These are phyloP conservation scores for Fusarium subtropicale DNA, from an alignment of 2,329 filamentous ascomycete species.

Conservation along the genomic window DNA sequence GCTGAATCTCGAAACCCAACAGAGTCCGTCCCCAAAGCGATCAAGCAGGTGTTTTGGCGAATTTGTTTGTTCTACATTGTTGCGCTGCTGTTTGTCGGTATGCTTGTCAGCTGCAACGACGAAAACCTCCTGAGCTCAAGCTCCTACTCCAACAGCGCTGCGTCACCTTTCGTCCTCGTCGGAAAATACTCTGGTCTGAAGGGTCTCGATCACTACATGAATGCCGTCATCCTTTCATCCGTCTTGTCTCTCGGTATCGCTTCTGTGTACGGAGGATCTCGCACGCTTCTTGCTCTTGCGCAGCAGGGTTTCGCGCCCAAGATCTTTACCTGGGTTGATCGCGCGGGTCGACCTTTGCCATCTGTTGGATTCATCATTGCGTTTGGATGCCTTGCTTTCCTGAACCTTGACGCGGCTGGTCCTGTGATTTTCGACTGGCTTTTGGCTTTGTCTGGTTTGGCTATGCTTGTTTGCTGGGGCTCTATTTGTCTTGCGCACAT, in stretches of 20 bases:
- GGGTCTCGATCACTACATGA: constrained; percentile 65
- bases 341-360: constrained; percentile 62
- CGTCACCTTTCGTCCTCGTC: constrained; percentile 64
- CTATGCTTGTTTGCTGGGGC: constrained; percentile 73
- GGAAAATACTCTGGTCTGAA: constrained; percentile 61
- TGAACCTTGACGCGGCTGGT: constrained; percentile 60
- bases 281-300: constrained; percentile 65
- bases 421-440: constrained; percentile 72
- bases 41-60: constrained; percentile 76
- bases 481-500: constrained; percentile 72
- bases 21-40: constrained; percentile 79
- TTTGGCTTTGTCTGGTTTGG: constrained; percentile 70
- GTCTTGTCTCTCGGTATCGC: constrained; percentile 67
- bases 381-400: constrained; percentile 62
- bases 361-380: constrained; percentile 59
- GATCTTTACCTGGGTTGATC: constrained; percentile 65
- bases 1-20: constrained; percentile 75
- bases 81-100: constrained; percentile 61
- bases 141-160: constrained; percentile 36
- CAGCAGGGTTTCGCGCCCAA: constrained; percentile 66
- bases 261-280: constrained; percentile 65
- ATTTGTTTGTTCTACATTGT: constrained; percentile 63
- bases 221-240: constrained; percentile 64
- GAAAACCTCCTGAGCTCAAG: constrained; percentile 54
- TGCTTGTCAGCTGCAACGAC: constrained; percentile 59